phyloP scores from a whole-genome alignment of 768 basidiomycete genomes.

The Hericium alpestre region DNA sequence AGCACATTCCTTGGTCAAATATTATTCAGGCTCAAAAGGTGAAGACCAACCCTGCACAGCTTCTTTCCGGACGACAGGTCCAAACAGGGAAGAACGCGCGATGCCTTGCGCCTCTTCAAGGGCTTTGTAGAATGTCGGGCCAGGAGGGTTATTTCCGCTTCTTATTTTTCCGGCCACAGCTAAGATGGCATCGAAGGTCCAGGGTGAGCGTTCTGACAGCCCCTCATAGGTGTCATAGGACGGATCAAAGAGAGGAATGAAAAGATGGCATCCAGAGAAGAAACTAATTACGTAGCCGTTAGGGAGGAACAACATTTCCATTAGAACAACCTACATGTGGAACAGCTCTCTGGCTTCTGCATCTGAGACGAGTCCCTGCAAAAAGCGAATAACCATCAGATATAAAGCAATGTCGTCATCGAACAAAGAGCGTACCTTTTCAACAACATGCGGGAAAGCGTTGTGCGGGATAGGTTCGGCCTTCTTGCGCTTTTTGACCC shows the following conservation, averaged over 20 bases:
- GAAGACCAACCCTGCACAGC: constrained; percentile 69
- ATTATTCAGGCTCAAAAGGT: too few species aligned
- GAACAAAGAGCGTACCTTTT: constrained; percentile 45
- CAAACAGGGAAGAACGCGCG: constrained; percentile 86
- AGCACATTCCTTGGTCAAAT: neutral
- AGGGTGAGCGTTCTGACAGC: constrained; percentile 85
- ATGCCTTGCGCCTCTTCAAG: constrained; percentile 94
- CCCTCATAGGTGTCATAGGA: constrained; percentile 88
- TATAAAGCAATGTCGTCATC: neutral
- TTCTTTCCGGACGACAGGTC: constrained; percentile 88
- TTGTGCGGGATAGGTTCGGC: constrained; percentile 76
- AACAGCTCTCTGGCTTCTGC: constrained; percentile 82
- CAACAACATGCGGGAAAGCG: constrained; percentile 82
- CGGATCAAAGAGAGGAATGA: constrained; percentile 92
- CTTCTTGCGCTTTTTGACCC: constrained; percentile 77
- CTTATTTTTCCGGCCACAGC: constrained; percentile 89
- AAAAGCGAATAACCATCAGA: neutral
- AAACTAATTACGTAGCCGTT: constrained; percentile 45
- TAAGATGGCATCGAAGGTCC: constrained; percentile 90
- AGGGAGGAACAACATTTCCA: neutral
- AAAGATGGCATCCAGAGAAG: constrained; percentile 92
- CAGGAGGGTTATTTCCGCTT: constrained; percentile 79
- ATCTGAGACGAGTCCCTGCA: constrained; percentile 76
- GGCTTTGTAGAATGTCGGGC: constrained; percentile 80
- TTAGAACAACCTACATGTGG: constrained; percentile 55